Conservation (phyloP, 192 early-diverging fungal species). For the Entomortierella beljakovae region DNA sequence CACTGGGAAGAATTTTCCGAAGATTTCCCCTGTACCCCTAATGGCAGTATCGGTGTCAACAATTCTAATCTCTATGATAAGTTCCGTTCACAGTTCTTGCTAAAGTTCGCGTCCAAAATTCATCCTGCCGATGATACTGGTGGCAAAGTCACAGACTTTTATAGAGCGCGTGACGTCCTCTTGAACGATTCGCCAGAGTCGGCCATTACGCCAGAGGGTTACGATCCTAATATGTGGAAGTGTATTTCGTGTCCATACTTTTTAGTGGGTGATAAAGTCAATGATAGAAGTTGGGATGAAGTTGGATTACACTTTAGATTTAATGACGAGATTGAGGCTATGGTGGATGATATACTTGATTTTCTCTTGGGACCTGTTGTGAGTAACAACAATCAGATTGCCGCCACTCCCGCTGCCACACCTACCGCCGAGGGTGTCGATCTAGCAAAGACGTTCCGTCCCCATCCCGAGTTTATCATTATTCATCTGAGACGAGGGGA, state of each 20-base stretch:
- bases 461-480: slow-evolving; percentile 49
- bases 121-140: slow-evolving; percentile 7
- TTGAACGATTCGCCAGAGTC: slow-evolving; percentile 12
- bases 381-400: background rate
- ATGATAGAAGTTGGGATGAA: slow-evolving; percentile 20
- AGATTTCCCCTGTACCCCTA: slow-evolving; percentile 30
- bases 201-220: background rate
- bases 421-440: background rate
- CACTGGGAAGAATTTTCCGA: slow-evolving; percentile 40
- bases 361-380: slow-evolving; percentile 19
- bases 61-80: slow-evolving; percentile 23
- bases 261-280: slow-evolving; percentile 6
- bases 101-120: slow-evolving; percentile 13
- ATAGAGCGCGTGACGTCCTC: slow-evolving; percentile 32
- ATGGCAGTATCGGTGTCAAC: slow-evolving; percentile 23
- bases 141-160: slow-evolving; percentile 23
- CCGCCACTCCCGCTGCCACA: background rate
- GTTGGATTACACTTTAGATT: slow-evolving; percentile 30
- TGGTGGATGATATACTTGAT: slow-evolving; percentile 45
- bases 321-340: slow-evolving; percentile 34
- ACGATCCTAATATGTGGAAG: slow-evolving; percentile 37
- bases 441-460: slow-evolving; percentile 8
- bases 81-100: slow-evolving; percentile 37
- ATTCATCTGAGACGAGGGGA: slow-evolving; percentile 43
- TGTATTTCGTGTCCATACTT: slow-evolving; percentile 41